These are phyloP conservation scores for Leccinum barrowsii DNA, from an alignment of 768 basidiomycete genomes.

Conservation along the genomic window DNA sequence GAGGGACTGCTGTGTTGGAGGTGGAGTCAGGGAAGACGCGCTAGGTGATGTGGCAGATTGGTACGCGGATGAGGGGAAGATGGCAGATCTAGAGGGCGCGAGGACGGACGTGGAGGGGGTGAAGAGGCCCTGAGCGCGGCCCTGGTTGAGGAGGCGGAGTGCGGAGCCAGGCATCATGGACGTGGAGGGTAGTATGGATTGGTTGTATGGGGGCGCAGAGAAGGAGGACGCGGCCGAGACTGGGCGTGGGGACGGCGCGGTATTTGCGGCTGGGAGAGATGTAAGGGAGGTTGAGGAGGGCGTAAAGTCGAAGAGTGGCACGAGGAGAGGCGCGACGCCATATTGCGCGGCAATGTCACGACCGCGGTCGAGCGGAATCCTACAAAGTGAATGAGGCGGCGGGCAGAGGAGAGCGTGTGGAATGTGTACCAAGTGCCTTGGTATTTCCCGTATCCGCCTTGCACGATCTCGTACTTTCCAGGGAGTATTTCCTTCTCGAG, in stretches of 20 bases:
- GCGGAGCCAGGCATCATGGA: conserved; percentile 88
- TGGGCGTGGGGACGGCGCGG: conserved; percentile 53
- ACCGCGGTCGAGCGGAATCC: conserved; percentile 95
- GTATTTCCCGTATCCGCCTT: conserved; percentile 98
- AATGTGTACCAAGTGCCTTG: conserved; percentile 91
- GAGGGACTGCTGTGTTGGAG: conserved; percentile 43
- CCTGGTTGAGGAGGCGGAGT: conserved; percentile 78
- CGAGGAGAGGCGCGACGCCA: conserved; percentile 83
- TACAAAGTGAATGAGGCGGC: conserved; percentile 31
- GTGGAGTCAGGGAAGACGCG: conserved; percentile 52
- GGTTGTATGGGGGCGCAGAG: conserved; percentile 50
- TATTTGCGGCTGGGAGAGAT: conserved; percentile 56
- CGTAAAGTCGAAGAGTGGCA: conserved; percentile 90
- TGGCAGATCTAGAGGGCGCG: conserved; percentile 40
- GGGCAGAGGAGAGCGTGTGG: conserved; percentile 1
- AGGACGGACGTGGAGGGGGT: conserved; percentile 76
- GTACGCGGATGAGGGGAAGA: conserved; percentile 54
- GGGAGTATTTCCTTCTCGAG: conserved; percentile 94
- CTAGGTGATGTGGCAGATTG: conserved; percentile 46
- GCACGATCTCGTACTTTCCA: conserved; percentile 96
- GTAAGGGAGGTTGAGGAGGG: conserved; percentile 70
- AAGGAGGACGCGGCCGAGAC: conserved; percentile 68
- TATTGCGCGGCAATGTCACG: conserved; percentile 90
- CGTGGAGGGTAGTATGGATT: conserved; percentile 65
- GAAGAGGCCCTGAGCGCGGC: conserved; percentile 81